phyloP scores from a whole-genome alignment of 139 green algal genomes.

The Chlorella sorokiniana region DNA sequence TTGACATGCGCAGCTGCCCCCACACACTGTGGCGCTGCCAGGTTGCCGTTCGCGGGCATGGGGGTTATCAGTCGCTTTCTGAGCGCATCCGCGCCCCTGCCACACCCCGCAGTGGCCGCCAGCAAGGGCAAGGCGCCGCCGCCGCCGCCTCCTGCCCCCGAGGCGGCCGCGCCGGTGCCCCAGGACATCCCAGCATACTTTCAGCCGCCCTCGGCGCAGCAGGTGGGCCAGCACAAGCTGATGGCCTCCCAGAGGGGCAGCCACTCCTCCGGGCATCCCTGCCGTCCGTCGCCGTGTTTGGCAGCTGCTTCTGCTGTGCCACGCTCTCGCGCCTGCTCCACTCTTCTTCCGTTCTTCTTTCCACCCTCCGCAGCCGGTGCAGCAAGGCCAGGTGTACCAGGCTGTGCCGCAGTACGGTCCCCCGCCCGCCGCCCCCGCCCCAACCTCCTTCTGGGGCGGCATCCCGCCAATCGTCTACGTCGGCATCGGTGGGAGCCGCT shows the following conservation, averaged over 20 bases:
- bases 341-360: neutral
- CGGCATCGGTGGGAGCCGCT: constrained; percentile 22
- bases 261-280: neutral
- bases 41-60: no score
- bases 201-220: neutral
- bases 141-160: neutral
- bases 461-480: constrained; percentile 47
- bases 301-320: neutral
- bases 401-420: constrained; percentile 24
- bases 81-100: neutral
- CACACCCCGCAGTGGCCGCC: constrained; percentile 7
- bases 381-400: constrained; percentile 16
- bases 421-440: neutral
- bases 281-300: no score
- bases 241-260: neutral
- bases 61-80: neutral
- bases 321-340: neutral
- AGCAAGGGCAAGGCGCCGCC: constrained; percentile 15
- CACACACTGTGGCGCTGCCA: no score
- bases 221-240: neutral
- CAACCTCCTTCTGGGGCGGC: constrained; percentile 26
- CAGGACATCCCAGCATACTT: constrained; percentile 41
- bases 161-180: neutral
- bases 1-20: neutral
- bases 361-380: neutral